Conservation (phyloP, 2,329 filamentous ascomycete genomes). For the Sphaerulina populicola region DNA sequence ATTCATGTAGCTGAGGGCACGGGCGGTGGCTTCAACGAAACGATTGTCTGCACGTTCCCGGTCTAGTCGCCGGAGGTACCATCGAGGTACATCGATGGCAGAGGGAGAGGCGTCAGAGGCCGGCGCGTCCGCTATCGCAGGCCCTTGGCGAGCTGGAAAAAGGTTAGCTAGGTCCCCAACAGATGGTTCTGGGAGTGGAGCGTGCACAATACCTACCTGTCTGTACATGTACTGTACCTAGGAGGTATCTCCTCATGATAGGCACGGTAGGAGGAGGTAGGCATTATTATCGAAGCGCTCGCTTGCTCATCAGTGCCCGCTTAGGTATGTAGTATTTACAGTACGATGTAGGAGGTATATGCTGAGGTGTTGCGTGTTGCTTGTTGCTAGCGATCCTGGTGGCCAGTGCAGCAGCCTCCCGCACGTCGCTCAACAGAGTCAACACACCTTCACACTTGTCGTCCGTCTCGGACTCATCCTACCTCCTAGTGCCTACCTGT, state of each 20-base stretch:
- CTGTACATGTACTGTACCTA: too few relatives aligned
- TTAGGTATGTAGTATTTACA: not conserved
- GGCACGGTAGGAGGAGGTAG: too few relatives aligned
- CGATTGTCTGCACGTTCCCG: not conserved
- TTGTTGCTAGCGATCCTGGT: not conserved
- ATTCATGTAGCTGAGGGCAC: not conserved
- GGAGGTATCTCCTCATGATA: too few relatives aligned
- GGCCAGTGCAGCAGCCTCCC: slow-evolving; percentile 1
- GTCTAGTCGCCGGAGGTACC: slow-evolving; percentile 9
- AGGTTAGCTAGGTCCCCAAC: slow-evolving; percentile 18
- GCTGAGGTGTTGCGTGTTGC: too few relatives aligned
- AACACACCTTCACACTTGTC: not conserved
- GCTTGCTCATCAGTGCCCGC: slow-evolving; percentile 3
- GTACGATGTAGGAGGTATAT: too few relatives aligned
- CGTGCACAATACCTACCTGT: slow-evolving; percentile 1
- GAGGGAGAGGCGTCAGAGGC: too few relatives aligned
- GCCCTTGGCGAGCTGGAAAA: slow-evolving; percentile 12
- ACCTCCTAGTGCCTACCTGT: too few relatives aligned
- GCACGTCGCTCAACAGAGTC: slow-evolving; percentile 8
- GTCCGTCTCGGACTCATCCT: slow-evolving; percentile 3
- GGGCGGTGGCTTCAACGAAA: not conserved
- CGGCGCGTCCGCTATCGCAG: slow-evolving; percentile 19
- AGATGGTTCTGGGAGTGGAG: slow-evolving; percentile 10
- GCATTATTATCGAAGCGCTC: slow-evolving; percentile 14
- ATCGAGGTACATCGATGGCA: slow-evolving; percentile 7